Evolutionary conservation across 208 protist genomes (phyloP).

Genomic region (Trypanosoma scelopori): DNA sequence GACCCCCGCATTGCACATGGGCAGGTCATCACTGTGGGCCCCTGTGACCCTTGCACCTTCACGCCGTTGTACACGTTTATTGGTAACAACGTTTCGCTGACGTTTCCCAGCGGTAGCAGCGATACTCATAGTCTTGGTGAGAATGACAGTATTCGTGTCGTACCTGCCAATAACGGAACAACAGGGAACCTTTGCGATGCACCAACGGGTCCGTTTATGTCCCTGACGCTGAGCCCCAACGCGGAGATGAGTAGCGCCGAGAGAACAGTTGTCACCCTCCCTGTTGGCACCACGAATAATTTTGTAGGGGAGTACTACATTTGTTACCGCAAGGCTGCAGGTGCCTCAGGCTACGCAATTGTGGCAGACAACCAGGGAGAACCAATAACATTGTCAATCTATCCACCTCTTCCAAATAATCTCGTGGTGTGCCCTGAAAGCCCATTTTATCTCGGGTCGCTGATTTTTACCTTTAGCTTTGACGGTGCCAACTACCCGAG

Average conservation of each 20-base stretch:
- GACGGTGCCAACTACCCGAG: slow-evolving; percentile 44
- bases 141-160: slow-evolving; percentile 62
- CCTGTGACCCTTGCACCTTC: slow-evolving; percentile 82
- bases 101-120: slow-evolving; percentile 62
- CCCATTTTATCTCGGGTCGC: slow-evolving; percentile 60
- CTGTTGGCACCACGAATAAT: slow-evolving; percentile 35
- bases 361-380: slow-evolving; percentile 38
- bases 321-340: slow-evolving; percentile 54
- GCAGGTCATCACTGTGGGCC: slow-evolving; percentile 45
- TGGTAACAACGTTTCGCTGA: slow-evolving; percentile 40
- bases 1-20: slow-evolving; percentile 61
- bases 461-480: slow-evolving; percentile 60
- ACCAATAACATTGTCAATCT: slow-evolving; percentile 67
- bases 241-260: slow-evolving; percentile 25
- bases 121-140: slow-evolving; percentile 35
- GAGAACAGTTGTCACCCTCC: slow-evolving; percentile 48
- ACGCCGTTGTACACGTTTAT: slow-evolving; percentile 63
- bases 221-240: slow-evolving; percentile 45
- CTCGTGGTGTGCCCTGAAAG: slow-evolving; percentile 34
- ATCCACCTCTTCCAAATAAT: slow-evolving; percentile 33
- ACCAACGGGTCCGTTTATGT: slow-evolving; percentile 55
- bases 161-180: slow-evolving; percentile 54
- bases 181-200: slow-evolving; percentile 32
- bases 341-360: slow-evolving; percentile 44
- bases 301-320: slow-evolving; percentile 82